Conservation (phyloP, 345 rosid genomes). For the Rhodomyrtus tomentosa region DNA sequence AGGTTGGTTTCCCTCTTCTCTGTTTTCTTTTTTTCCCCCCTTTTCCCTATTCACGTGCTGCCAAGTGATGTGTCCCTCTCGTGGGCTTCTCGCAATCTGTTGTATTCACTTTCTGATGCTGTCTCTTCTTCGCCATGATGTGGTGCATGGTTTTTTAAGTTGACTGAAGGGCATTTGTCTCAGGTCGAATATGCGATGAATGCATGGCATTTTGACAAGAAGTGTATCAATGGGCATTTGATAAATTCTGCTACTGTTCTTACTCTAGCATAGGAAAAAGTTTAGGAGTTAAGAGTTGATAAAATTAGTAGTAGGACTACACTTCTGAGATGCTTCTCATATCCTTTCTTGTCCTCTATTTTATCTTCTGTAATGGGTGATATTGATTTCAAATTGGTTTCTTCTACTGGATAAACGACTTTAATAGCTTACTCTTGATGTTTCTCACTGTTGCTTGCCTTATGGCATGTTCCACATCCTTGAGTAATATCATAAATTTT, state of each 20-base stretch:
- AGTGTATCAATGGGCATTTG: not conserved
- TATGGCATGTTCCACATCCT: not conserved
- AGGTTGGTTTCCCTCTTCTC: constrained; percentile 31
- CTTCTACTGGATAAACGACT: not conserved
- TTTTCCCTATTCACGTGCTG: not conserved
- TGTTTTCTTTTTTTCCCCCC: not conserved
- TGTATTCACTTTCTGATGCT: not conserved
- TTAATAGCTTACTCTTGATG: not conserved
- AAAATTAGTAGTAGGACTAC: not conserved
- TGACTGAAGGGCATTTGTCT: not conserved
- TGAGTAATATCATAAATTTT: not conserved
- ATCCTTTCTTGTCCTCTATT: not conserved
- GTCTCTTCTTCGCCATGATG: not conserved
- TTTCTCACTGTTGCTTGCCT: not conserved
- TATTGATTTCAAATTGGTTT: not conserved
- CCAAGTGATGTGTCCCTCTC: not conserved
- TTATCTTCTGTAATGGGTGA: not conserved
- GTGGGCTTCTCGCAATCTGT: not conserved
- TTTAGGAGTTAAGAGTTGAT: not conserved
- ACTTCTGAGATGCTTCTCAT: not conserved
- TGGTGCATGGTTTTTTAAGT: not conserved
- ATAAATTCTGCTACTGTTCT: not conserved
- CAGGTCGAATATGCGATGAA: not conserved
- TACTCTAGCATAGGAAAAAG: not conserved
- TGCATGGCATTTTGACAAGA: not conserved